Base-by-base conservation (phyloP, 139 green algal species). In the Coelastrella sp. region DNA sequence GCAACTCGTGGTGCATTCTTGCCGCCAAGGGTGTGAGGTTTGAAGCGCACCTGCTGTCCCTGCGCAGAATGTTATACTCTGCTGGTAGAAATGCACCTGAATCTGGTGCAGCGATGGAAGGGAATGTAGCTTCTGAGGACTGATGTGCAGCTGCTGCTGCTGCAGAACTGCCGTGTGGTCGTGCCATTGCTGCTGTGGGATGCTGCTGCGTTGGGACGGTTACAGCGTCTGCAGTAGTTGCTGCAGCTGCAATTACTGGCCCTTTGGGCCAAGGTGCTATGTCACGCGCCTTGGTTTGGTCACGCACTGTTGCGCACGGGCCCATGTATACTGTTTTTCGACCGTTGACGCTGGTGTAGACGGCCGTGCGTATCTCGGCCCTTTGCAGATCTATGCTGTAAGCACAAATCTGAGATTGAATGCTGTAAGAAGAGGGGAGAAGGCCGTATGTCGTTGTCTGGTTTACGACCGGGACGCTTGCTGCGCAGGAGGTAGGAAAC, bases 11-110 rank as follows among this genome's bases (percentile, higher is more conserved):
- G 6, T 56, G 20, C 17, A 61, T 25, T 20, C 68, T 57, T 70
- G 79, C 79, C 22, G 79, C 58, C 17, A 24, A 20, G 19, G 9
- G 8, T 35, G 7, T 84, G 24, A 68, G 24, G 7, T 20, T 20
- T 70, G 79, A 84, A 7, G 19, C 57, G 17, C 56, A 84, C 19
- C 79, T 84, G 79, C 79, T 82, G 24, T 17, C 76, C 12, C 76
- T 82, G 25, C 76, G 27, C 12, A 82, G 76, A 14, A 63, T n/a
- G 7, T 58, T 17, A 11, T 59, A 20, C 6, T 82, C 70, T n/a
- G 70, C 70, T 17, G 76, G 76, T 82, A 27, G 10, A 22, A 59
- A 82, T 10, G 76, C 35, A 14, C 9, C 24, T 82, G n/a, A 5
- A 6, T 60, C 76, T 25, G 24, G 76, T n/a, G 76, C 76, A 63